These are phyloP conservation scores for Chytriomyces confervae DNA, from an alignment of 192 early-diverging fungal species.

Conservation along the genomic window DNA sequence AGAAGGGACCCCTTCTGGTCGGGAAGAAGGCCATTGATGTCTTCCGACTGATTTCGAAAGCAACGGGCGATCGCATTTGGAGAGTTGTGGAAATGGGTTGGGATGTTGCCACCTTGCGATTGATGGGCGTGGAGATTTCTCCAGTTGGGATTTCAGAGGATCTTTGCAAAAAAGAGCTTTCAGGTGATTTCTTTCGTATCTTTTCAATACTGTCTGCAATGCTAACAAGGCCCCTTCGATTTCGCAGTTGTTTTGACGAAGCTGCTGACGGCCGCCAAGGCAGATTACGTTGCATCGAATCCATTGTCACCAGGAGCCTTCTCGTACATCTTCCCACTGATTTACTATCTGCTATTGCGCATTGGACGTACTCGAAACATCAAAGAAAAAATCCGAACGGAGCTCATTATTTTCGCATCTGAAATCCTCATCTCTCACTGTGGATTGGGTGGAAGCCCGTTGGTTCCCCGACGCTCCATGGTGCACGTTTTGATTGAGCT, in stretches of 20 bases:
- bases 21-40: constrained; percentile 69
- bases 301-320: constrained; percentile 44
- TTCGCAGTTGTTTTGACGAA: constrained; percentile 32
- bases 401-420: constrained; percentile 47
- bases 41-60: constrained; percentile 47
- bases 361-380: constrained; percentile 40
- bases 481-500: constrained; percentile 48
- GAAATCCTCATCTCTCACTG: constrained; percentile 54
- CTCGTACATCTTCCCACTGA: constrained; percentile 54
- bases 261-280: constrained; percentile 32
- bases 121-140: constrained; percentile 41
- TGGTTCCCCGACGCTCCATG: constrained; percentile 45
- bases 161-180: constrained; percentile 32
- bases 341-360: constrained; percentile 45
- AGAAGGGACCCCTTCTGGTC: constrained; percentile 56
- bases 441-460: constrained; percentile 38
- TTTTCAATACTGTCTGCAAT: constrained; percentile 3
- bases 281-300: constrained; percentile 27
- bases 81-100: constrained; percentile 30
- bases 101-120: constrained; percentile 42
- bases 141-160: constrained; percentile 32
- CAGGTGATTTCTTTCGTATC: constrained; percentile 21
- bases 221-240: background rate
- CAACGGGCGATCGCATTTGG: constrained; percentile 21
- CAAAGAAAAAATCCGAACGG: constrained; percentile 50